Evolutionary conservation across 116 monocot genomes (phyloP).

Genomic region (Zostera marina): DNA sequence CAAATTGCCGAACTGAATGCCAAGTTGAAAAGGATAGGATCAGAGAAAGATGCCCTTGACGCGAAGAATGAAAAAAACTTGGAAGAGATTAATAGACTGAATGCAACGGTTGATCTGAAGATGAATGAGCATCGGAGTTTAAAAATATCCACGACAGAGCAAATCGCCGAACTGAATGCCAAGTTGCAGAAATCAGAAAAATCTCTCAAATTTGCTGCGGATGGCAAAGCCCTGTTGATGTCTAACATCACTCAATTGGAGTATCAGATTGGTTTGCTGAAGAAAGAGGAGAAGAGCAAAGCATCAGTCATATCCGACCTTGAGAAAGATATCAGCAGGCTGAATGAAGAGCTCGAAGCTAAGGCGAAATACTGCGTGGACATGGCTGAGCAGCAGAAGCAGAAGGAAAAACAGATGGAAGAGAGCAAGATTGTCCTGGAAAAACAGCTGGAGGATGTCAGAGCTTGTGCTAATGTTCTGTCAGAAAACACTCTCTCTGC

Average conservation of each 20-base stretch:
- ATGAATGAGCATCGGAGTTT: no score
- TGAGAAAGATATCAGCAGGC: background rate
- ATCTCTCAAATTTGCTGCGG: background rate
- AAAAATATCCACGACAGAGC: no score
- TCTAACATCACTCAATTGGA: background rate
- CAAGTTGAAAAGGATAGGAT: background rate
- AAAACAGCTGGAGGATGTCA: conserved; percentile 1
- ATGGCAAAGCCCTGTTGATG: background rate
- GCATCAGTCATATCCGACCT: background rate
- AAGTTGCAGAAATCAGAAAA: background rate
- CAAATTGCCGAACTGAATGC: no score
- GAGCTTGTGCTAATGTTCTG: background rate
- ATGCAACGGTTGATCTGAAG: no score
- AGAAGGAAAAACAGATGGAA: background rate
- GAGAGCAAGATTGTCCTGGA: background rate
- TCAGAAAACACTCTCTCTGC: background rate
- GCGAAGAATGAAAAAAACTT: no score
- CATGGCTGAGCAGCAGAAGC: background rate
- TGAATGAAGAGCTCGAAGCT: background rate
- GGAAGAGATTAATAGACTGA: no score
- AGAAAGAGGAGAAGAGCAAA: background rate
- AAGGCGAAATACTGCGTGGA: background rate
- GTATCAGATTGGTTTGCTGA: background rate
- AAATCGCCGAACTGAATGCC: background rate
- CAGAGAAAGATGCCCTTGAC: background rate